phyloP scores from a whole-genome alignment of 208 protist species.

The Trypanosoma theileri region DNA sequence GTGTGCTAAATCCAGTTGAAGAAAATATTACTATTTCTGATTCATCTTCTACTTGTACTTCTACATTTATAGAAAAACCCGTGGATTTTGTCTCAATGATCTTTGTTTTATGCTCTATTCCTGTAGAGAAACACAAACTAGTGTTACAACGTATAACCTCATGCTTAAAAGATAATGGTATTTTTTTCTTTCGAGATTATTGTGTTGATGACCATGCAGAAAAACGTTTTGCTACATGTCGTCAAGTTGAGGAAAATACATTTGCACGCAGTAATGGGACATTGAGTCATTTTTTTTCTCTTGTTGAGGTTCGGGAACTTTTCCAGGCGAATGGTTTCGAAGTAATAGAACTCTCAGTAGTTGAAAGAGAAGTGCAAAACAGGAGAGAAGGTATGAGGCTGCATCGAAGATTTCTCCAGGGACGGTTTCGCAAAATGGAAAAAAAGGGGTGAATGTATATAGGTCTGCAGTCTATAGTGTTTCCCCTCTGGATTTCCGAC shows the following conservation, averaged over 20 bases:
- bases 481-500: too few relatives aligned
- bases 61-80: slow-evolving; percentile 4
- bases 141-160: slow-evolving; percentile 59
- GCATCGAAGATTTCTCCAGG: slow-evolving; percentile 75
- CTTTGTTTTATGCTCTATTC: slow-evolving; percentile 94
- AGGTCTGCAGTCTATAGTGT: background rate
- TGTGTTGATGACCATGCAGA: slow-evolving; percentile 74
- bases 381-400: slow-evolving; percentile 55
- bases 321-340: slow-evolving; percentile 61
- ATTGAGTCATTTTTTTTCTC: slow-evolving; percentile 84
- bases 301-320: slow-evolving; percentile 57
- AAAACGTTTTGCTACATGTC: slow-evolving; percentile 53
- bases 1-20: slow-evolving; percentile 56
- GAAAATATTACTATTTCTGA: slow-evolving; percentile 34
- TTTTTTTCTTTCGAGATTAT: slow-evolving; percentile 92
- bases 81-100: slow-evolving; percentile 89
- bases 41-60: background rate
- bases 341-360: slow-evolving; percentile 47
- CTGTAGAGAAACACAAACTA: slow-evolving; percentile 45
- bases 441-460: background rate
- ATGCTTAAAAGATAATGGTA: slow-evolving; percentile 68
- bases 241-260: slow-evolving; percentile 37
- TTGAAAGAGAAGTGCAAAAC: slow-evolving; percentile 80
- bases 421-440: slow-evolving; percentile 50
- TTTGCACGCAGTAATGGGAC: slow-evolving; percentile 86